A percentile compares a stretch with the other conserved stretches of the same genome.
Evolutionary conservation across 106 monocot species (phyloP).

Genomic region (Cymbidium sinense): DNA sequence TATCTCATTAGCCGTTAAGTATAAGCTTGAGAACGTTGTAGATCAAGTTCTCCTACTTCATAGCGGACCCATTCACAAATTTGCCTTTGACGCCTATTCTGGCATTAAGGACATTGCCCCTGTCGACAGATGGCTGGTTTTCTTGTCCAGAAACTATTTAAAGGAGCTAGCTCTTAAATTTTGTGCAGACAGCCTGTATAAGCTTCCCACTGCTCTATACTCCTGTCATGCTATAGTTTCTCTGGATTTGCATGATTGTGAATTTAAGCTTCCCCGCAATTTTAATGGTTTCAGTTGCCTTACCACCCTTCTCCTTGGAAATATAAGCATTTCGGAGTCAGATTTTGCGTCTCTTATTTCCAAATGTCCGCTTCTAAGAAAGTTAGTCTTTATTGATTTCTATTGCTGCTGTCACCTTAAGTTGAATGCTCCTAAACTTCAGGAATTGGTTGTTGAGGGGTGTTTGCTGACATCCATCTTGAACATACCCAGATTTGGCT

Average conservation of each 20-base stretch:
- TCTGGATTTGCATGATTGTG: slow-evolving; percentile 16
- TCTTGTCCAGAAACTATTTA: slow-evolving; percentile 10
- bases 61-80: slow-evolving; percentile 13
- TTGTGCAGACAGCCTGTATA: slow-evolving; percentile 3
- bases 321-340: slow-evolving; percentile 10
- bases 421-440: slow-evolving; percentile 11
- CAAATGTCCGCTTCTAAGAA: neutral
- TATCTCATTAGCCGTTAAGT: neutral
- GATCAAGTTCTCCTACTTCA: slow-evolving; percentile 19
- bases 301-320: neutral
- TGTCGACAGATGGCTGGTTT: slow-evolving; percentile 11
- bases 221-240: neutral
- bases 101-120: neutral
- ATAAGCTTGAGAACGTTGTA: slow-evolving; percentile 4
- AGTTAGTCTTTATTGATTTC: slow-evolving; percentile 8
- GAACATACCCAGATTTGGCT: slow-evolving; percentile 8
- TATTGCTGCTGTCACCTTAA: slow-evolving; percentile 7
- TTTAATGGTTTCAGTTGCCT: slow-evolving; percentile 5
- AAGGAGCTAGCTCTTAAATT: slow-evolving; percentile 15
- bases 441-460: slow-evolving; percentile 12
- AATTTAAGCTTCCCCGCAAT: slow-evolving; percentile 7
- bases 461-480: slow-evolving; percentile 13
- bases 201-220: slow-evolving; percentile 9
- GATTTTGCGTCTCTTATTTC: slow-evolving; percentile 11
- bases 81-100: slow-evolving; percentile 11